phyloP scores from a whole-genome alignment of 306 rosid genomes.

The Bauhinia variegata region DNA sequence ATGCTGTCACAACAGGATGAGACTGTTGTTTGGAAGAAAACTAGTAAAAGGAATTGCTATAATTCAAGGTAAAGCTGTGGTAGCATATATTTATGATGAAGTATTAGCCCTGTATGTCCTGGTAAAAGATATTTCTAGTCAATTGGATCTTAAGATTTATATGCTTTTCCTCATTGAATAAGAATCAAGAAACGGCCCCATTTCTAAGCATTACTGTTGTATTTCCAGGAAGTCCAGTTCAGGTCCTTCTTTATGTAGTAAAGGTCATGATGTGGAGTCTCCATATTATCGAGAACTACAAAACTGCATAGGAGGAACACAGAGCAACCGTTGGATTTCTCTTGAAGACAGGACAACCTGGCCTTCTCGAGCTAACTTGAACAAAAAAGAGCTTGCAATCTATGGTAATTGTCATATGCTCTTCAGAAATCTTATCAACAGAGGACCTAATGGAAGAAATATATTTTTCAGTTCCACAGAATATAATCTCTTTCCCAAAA shows the following conservation, averaged over 20 bases:
- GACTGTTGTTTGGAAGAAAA: constrained; percentile 96
- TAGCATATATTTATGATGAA: constrained; percentile 17
- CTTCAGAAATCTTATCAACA: constrained; percentile 17
- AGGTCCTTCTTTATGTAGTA: constrained; percentile 81
- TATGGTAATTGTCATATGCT: constrained; percentile 63
- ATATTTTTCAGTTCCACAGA: constrained; percentile 13
- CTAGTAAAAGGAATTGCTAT: constrained; percentile 73
- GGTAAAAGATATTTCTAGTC: constrained; percentile 7
- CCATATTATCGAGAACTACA: constrained; percentile 87
- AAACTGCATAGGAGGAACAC: constrained; percentile 90
- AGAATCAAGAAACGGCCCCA: constrained; percentile 22
- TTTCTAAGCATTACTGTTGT: constrained; percentile 38
- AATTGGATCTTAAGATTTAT: constrained; percentile 17
- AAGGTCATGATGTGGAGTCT: constrained; percentile 86
- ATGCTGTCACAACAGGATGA: constrained; percentile 90
- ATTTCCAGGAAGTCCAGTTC: constrained; percentile 68
- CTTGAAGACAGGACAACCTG: constrained; percentile 64
- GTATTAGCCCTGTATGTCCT: background rate
- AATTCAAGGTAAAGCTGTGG: constrained; percentile 64
- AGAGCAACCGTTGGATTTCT: constrained; percentile 85
- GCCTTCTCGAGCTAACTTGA: constrained; percentile 81
- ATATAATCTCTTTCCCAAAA: constrained; percentile 19
- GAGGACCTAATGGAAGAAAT: constrained; percentile 22
- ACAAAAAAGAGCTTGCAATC: constrained; percentile 65
- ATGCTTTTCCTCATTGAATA: constrained; percentile 28